A percentile compares a stretch with the other conserved stretches of the same genome.
Evolutionary conservation across 108 stramenopile species (phyloP).

Genomic region (Asterionellopsis glacialis): DNA sequence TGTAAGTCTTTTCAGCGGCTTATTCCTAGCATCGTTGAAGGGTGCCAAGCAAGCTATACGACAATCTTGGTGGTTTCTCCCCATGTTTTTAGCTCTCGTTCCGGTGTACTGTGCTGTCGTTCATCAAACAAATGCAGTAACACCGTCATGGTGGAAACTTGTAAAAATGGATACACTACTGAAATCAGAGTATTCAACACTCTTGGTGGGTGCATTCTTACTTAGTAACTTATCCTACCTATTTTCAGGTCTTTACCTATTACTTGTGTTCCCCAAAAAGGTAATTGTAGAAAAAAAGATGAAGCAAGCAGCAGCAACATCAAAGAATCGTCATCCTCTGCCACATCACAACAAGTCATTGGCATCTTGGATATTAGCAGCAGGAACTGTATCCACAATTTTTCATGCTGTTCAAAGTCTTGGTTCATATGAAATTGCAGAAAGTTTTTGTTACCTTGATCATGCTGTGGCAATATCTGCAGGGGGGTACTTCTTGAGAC

Average conservation of each 20-base stretch:
- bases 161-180: slow-evolving; percentile 21
- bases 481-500: slow-evolving; percentile 23
- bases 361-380: slow-evolving; percentile 23
- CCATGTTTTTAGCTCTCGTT: slow-evolving; percentile 21
- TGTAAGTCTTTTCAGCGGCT: no score
- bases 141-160: slow-evolving; percentile 35
- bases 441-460: slow-evolving; percentile 36
- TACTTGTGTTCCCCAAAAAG: slow-evolving; percentile 2
- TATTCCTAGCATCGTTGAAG: no score
- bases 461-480: slow-evolving; percentile 39
- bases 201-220: slow-evolving; percentile 23
- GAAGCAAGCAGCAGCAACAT: background rate
- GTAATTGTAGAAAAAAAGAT: no score
- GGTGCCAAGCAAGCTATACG: background rate
- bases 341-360: background rate
- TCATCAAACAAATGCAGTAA: slow-evolving; percentile 14
- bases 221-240: slow-evolving; percentile 30
- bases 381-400: slow-evolving; percentile 33
- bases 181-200: background rate
- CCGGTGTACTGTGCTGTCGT: slow-evolving; percentile 23
- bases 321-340: background rate
- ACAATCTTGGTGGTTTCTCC: slow-evolving; percentile 31
- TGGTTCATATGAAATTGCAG: slow-evolving; percentile 25
- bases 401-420: slow-evolving; percentile 41
- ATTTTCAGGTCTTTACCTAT: slow-evolving; percentile 14